Base-by-base conservation (phyloP, 164 flowering plant genomes). In the Tetrastigma voinierianum region DNA sequence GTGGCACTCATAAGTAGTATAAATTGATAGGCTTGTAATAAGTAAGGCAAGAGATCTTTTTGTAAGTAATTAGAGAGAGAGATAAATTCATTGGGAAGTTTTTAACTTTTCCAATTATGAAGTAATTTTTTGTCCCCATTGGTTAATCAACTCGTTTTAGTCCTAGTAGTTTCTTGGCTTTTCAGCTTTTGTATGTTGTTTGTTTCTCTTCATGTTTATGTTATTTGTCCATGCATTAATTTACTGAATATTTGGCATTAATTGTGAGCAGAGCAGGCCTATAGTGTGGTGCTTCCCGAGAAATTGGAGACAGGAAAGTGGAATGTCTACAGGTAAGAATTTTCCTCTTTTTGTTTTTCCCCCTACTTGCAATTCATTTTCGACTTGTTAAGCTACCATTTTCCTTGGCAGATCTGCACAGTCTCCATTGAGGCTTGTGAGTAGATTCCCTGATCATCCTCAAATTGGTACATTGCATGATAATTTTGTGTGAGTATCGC, bases 251-350 rank as follows among this genome's bases (percentile, higher is more conserved):
- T 19, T 55, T 43, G 54, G 23, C 19, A 10, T 51, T 70, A 66
- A 51, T 60, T 69, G 32, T 81, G 57, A 76, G 76, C 93, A 94
- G 98, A 76, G 68, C 80, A 91, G 62, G 91, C 96, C 53, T 91
- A 90, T 61, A 91, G 98, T 81, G 96, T 90, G 61, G 88, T 90
- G 74, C 96, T 95, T 75, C 98, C 98, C 21, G 98, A 95, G 80
- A 90, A 91, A 73, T 71, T 95, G 77, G 80, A 86, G 9, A 81
- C 93, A 20, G 97, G 97, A 67, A 90, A 90, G 72, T 95, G 98
- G 98, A 90, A 95, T 76, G 98, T 95, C 20, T 90, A 90, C 83
- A 86, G 97, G 98, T 91, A 57, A 44, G 61, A 10, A 47, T 16
- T 45, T 57, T 14, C 17, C 15, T 25, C 4, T 18, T 48, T 61